Base-by-base conservation (phyloP, 495 filamentous ascomycete species). In the Xylaria cubensis region DNA sequence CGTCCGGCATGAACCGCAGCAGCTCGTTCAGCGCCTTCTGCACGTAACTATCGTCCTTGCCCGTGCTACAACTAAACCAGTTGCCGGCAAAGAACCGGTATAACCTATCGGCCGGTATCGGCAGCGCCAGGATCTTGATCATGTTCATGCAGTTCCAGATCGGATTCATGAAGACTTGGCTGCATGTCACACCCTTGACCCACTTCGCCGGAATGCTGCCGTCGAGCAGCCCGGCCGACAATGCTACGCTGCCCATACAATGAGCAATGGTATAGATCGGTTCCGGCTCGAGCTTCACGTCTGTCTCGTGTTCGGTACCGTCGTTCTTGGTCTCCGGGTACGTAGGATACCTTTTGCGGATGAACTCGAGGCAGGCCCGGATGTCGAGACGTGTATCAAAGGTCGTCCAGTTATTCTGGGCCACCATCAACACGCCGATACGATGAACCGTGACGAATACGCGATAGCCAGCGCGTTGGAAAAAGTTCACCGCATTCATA, bases 111-210 rank as follows among this genome's bases (percentile, higher is more conserved):
- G 85, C 79, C 3, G 82, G 78, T 5, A 89, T 70, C 0, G 88
- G 86, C 29, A 78, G 74, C 1, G 83, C 80, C 50, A 78, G 76
- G 41, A 86, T 86, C 80, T 92, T 92, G 71, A 86, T 75, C 74
- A 87, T 82, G 76, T 93, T 92, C 73, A 87, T 78, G 6, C 81
- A 82, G 39, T 78, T 80, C 82, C 88, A 92, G 46, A 87, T 82
- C 8, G 90, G 90, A 76, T 90, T 88, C 79, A 90, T 86, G 82
- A 93, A 92, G 1, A 92, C 90, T 42, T 90, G 86, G 46, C 85
- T 88, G 72, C 85, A 86, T 0, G 88, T 90, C 55, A 92, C 80
- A n/a, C 91, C 91, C 48, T 80, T 78, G 76, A 92, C 84, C 87
- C 88, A 91, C 32, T 77, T 74, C 0, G 84, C 63, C 4, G 87